Base-by-base conservation (phyloP, 139 green algal genomes). In the Medakamo hakoo region DNA sequence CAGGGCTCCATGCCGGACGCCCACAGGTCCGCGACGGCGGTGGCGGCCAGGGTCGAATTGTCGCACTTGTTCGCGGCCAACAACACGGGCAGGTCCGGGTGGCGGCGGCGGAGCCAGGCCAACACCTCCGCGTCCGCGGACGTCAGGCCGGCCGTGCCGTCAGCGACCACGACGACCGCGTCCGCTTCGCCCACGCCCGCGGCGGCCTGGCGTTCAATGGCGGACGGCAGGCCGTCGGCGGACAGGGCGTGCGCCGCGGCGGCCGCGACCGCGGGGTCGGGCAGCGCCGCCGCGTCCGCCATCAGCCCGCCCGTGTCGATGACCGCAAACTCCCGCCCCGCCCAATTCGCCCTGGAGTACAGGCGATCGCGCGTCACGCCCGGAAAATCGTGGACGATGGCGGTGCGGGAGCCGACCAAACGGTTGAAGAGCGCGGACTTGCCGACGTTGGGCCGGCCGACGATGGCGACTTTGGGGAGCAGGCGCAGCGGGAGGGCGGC, bases 31-130 rank as follows among this genome's bases (percentile, higher is more conserved):
- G 88, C 73, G 1, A 80, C 80, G 71, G 91, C 79, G 49, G 76
- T 55, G 66, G 94, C 81, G 0, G 82, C 88, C 49, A 84, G 84
- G 4, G 57, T 65, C 1, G 61, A 63, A 62, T 85, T 95, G 58
- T 98, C 92, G 73, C 92, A 98, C 76, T 98, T 98, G 87, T 98
- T 98, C 59, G 98, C 85, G 5, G 84, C 89, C 65, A 98, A 78
- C n/a, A 86, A 19, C 20, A 96, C 69, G 1, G 60, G 68, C 18
- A 55, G 4, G 62, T 66, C 55, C 2, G 86, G 78, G 72, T 95
- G 80, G 14, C 78, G 73, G 23, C 72, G 70, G 4, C 90, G 72
- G 72, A 98, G 79, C 93, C 93, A 98, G 22, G 71, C 57, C 32
- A 90, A 63, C 3, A 98, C 85, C 69, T 98, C 92, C 66, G 80